Base-by-base conservation (phyloP, 2,329 filamentous ascomycete species). In the Chaetomiaceae sp. region DNA sequence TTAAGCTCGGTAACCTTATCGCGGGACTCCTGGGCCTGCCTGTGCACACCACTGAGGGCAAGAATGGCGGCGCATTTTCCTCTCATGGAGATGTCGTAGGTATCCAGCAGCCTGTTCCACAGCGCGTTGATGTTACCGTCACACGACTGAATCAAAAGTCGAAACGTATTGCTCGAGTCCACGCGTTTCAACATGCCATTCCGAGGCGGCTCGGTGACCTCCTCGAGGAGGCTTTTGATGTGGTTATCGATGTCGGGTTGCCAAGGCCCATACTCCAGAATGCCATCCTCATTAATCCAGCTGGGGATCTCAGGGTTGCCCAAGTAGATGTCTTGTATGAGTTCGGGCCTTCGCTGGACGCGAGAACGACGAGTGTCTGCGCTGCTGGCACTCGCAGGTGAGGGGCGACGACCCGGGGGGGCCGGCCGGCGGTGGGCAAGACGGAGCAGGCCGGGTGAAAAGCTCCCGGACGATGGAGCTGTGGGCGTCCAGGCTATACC, bases 21-120 rank as follows among this genome's bases (percentile, higher is more conserved):
- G 7, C 39, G 9, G 20, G 25, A 7, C 2, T 30, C 16, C 3
- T n/a, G n/a, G 16, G 43, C 21, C 13, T 17, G 21, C 5, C 33
- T 33, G 25, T 38, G 39, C 2, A 45, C 38, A 31, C 30, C 48
- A 12, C 4, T n/a, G 4, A 55, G 48, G 7, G 35, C 45, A 16
- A 21, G 23, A 17, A 51, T 23, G 10, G 44, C 45, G 13, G 6
- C 19, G 13, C 13, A 5, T 9, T 48, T 51, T 7, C 44, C 44
- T 12, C 7, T 23, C 48, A 55, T 51, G 14, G 41, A 34, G 14
- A 39, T 23, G 35, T 55, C 45, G 25, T 49, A 55, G 19, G 10
- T 9, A 16, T 12, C 3, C 40, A 55, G 10, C 5, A 51, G 3
- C 1, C 13, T 33, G 9, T 30, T n/a, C 39, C 44, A 51, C 5